Evolutionary conservation across 768 basidiomycete species (phyloP).

Genomic region (Psilocybe azurescens): DNA sequence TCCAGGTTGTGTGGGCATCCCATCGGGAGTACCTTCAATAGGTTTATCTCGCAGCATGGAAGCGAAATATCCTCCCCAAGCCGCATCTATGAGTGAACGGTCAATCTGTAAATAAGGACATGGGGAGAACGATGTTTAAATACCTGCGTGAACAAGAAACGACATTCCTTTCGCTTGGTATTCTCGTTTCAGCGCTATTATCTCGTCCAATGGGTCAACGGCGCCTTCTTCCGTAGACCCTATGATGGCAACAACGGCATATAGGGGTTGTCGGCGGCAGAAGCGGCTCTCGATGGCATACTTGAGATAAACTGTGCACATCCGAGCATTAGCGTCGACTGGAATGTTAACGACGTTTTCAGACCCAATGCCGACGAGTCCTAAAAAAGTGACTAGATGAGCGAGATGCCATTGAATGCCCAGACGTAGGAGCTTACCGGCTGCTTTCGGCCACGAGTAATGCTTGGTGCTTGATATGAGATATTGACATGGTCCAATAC

Average conservation of each 20-base stretch:
- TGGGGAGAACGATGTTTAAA: background rate
- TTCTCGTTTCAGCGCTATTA: conserved; percentile 37
- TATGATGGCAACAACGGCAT: conserved; percentile 47
- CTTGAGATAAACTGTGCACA: conserved; percentile 33
- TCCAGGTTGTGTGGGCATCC: background rate
- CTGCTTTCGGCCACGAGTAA: conserved; percentile 54
- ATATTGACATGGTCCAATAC: conserved; percentile 14
- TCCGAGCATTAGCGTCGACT: conserved; percentile 42
- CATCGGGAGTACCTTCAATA: background rate
- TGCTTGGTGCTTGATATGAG: conserved; percentile 32
- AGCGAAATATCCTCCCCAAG: conserved; percentile 52
- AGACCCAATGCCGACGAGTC: conserved; percentile 47
- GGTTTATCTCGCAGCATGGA: conserved; percentile 16
- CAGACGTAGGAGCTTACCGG: conserved; percentile 34
- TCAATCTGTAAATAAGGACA: background rate
- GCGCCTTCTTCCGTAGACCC: conserved; percentile 51
- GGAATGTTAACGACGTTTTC: conserved; percentile 38
- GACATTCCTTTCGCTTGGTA: conserved; percentile 18
- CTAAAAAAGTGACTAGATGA: conserved; percentile 26
- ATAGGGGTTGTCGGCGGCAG: conserved; percentile 33
- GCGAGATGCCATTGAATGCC: background rate
- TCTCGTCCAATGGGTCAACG: conserved; percentile 43
- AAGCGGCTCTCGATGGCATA: conserved; percentile 34
- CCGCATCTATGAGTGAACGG: conserved; percentile 32
- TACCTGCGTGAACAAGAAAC: conserved; percentile 18